phyloP scores from a whole-genome alignment of 2,329 filamentous ascomycete genomes.

The Colletotrichum incanum region DNA sequence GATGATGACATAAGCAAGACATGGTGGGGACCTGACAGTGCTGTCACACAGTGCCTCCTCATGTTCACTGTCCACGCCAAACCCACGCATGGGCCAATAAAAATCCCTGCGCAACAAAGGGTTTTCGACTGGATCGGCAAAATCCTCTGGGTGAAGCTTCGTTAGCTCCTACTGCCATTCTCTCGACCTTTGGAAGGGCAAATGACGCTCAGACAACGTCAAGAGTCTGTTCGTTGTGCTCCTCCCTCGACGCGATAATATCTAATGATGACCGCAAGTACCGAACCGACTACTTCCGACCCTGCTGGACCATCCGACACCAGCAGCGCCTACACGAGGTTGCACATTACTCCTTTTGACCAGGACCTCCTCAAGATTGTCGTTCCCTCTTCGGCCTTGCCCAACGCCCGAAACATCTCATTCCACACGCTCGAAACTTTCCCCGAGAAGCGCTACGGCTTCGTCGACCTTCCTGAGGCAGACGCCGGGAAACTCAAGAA shows the following conservation, averaged over 20 bases:
- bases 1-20: constrained; percentile 25
- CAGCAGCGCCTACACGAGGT: constrained; percentile 64
- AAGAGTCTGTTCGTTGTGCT: not conserved
- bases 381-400: constrained; percentile 77
- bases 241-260: constrained; percentile 18
- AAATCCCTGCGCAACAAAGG: constrained; percentile 45
- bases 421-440: constrained; percentile 90
- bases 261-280: constrained; percentile 33
- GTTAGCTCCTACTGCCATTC: constrained; percentile 19
- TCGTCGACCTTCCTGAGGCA: constrained; percentile 83
- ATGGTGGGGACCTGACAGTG: not conserved
- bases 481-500: constrained; percentile 93
- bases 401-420: constrained; percentile 84
- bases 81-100: constrained; percentile 26
- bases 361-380: constrained; percentile 80
- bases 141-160: constrained; percentile 32
- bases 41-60: not conserved
- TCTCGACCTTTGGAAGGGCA: constrained; percentile 26
- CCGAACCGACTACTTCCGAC: constrained; percentile 6
- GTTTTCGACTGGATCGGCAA: constrained; percentile 41
- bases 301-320: constrained; percentile 31
- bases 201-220: constrained; percentile 26
- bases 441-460: constrained; percentile 92
- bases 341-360: constrained; percentile 92
- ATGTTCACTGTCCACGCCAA: not conserved